phyloP scores from a whole-genome alignment of 352 stramenopile genomes.

The Hyaloperonospora arabidopsidis region DNA sequence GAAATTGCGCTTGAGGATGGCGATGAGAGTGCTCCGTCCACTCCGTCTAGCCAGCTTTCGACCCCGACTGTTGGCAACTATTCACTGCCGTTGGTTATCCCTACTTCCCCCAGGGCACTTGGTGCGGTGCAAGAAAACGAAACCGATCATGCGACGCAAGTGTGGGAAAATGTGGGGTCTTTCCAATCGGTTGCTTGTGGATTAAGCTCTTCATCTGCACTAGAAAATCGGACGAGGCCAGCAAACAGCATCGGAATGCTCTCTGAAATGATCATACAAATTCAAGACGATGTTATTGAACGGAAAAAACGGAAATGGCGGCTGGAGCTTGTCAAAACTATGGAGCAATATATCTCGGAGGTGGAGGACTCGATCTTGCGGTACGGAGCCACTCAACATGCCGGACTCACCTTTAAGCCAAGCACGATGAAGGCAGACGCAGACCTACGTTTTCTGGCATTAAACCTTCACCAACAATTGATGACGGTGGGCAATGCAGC shows the following conservation, averaged over 20 bases:
- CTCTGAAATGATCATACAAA: constrained; percentile 83
- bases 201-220: constrained; percentile 7
- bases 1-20: constrained; percentile 34
- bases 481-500: constrained; percentile 70
- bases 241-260: constrained; percentile 66
- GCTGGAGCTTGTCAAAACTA: constrained; percentile 55
- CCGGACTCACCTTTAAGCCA: constrained; percentile 74
- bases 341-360: constrained; percentile 78
- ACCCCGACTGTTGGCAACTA: constrained; percentile 32
- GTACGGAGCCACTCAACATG: constrained; percentile 62
- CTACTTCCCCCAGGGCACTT: constrained; percentile 25
- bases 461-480: constrained; percentile 83
- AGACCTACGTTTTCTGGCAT: constrained; percentile 59
- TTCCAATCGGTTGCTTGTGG: constrained; percentile 11
- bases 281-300: constrained; percentile 73
- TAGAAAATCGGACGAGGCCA: constrained; percentile 20
- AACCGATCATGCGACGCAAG: constrained; percentile 10
- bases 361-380: constrained; percentile 69
- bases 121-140: constrained; percentile 33
- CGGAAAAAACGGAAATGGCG: constrained; percentile 79
- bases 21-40: constrained; percentile 34
- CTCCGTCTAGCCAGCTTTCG: constrained; percentile 46
- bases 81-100: constrained; percentile 21
- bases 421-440: constrained; percentile 84
- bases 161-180: constrained; percentile 9